phyloP scores from a whole-genome alignment of 2,329 filamentous ascomycete species.

The Elsinoe arachidis region DNA sequence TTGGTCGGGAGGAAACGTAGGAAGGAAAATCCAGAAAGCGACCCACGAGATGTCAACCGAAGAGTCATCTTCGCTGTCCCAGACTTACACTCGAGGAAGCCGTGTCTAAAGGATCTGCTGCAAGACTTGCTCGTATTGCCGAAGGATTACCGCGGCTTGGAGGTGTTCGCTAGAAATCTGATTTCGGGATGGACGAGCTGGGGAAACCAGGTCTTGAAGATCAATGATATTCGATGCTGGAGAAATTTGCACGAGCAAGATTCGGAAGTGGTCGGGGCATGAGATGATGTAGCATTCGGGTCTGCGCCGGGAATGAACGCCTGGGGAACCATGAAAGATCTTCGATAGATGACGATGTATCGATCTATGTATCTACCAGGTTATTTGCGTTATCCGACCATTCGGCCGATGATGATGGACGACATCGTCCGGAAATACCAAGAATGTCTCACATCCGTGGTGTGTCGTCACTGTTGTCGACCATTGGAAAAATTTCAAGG shows the following conservation, averaged over 20 bases:
- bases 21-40: constrained; percentile 13
- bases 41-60: constrained; percentile 26
- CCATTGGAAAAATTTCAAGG: too few species aligned
- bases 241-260: not conserved
- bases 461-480: not conserved
- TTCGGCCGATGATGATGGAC: too few species aligned
- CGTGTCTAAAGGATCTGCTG: constrained; percentile 57
- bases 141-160: constrained; percentile 50
- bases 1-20: constrained; percentile 46
- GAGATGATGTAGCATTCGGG: not conserved
- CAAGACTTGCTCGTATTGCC: constrained; percentile 42
- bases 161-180: constrained; percentile 67
- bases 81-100: constrained; percentile 71
- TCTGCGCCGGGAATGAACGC: not conserved
- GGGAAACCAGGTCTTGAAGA: constrained; percentile 65
- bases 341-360: not conserved
- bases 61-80: constrained; percentile 62
- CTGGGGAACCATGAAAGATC: not conserved
- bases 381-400: too few species aligned
- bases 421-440: too few species aligned
- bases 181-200: constrained; percentile 71
- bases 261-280: not conserved
- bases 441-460: not conserved
- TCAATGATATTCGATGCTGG: constrained; percentile 54
- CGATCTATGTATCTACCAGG: not conserved